Evolutionary conservation across 2,329 filamentous ascomycete genomes (phyloP), one percentile per base, ranked within the genome.

Genomic region (Ophiostoma sp.): DNA sequence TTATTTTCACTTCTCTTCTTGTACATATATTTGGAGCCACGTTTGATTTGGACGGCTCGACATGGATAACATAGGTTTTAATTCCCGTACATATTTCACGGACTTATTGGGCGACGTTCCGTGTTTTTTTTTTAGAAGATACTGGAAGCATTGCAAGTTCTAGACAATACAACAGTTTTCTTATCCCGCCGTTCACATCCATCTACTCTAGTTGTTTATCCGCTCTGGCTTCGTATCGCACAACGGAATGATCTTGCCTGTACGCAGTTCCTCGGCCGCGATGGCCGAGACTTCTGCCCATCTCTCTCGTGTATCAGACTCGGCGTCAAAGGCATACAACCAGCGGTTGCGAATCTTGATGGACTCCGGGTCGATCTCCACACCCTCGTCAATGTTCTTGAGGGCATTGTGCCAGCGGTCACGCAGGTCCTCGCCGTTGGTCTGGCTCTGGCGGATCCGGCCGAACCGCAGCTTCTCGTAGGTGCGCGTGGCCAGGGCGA

Each of bases 311-410:
- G 84, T 82, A 70, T 85, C 84, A 3, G 79, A 80, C 77, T 86
- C 83, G 7, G 84, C 83, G 75, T 86, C 84, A 69, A 82, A 85
- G 1, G 82, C 81, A 74, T 86, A 86, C 25, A 86, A 74, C 79
- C 83, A 85, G 45, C 83, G 78, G 73, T 86, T 86, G 76, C 84
- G 77, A 73, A 85, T 85, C 79, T 84, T 84, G 33, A 85, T 78
- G 31, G 82, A 82, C 73, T 85, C 83, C 0, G 83, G 83, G 73
- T 85, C 82, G 59, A 85, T 82, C 63, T 83, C 81, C 8, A 81
- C 80, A n/a, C 82, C 80, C 12, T 82, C 80, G 25, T 82, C 82
- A 5, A 83, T 76, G 59, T 83, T 77, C 76, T 82, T 84, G 57
- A 84, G 78, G 9, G 82, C 82, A 68, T 81, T 84, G 75, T 85